phyloP scores from a whole-genome alignment of 768 basidiomycete genomes.

The Psilocybe cyanescens region DNA sequence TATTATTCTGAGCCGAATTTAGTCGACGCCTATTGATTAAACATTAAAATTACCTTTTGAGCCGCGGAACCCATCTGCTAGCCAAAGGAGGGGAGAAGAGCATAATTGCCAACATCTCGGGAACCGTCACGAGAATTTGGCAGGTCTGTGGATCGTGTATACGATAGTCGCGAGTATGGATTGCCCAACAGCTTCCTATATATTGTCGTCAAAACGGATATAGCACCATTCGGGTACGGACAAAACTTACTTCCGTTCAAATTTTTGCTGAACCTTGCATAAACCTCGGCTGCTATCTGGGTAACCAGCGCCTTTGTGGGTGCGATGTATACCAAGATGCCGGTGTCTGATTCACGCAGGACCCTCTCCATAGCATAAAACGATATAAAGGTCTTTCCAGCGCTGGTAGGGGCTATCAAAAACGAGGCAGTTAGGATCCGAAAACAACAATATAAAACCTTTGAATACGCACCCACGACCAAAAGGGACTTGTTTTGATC shows the following conservation, averaged over 20 bases:
- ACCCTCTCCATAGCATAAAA: constrained; percentile 80
- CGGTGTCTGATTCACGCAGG: constrained; percentile 64
- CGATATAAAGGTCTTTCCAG: constrained; percentile 79
- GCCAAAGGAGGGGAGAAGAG: constrained; percentile 70
- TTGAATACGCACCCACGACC: constrained; percentile 56
- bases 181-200: constrained; percentile 63
- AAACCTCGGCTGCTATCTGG: constrained; percentile 76
- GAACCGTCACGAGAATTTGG: constrained; percentile 77
- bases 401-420: constrained; percentile 64
- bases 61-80: constrained; percentile 59
- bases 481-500: constrained; percentile 63
- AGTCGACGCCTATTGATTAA: constrained; percentile 3
- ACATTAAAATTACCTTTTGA: constrained; percentile 49
- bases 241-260: constrained; percentile 43
- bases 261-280: constrained; percentile 65
- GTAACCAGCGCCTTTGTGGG: constrained; percentile 77
- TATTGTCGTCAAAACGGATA: neutral
- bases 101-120: constrained; percentile 71
- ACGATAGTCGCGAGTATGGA: constrained; percentile 68
- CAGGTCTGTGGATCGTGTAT: constrained; percentile 66
- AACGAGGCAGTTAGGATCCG: neutral
- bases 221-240: neutral
- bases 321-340: constrained; percentile 72
- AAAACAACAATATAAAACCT: neutral
- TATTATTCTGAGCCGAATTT: constrained; percentile 53